Base-by-base conservation (phyloP, 1,284 basidiomycete species). In the Pisolithus thermaeus region DNA sequence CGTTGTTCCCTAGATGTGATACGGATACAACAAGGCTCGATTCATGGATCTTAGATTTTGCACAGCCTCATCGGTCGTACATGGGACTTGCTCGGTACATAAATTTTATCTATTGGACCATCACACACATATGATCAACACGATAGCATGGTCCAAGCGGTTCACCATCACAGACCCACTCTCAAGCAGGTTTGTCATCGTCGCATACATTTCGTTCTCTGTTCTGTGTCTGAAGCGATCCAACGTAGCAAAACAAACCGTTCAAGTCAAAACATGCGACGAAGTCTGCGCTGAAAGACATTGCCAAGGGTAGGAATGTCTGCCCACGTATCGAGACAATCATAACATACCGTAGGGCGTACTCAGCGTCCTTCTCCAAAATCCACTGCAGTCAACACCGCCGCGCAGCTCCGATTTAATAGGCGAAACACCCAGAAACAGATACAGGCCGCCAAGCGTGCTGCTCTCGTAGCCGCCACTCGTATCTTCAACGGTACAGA, bases 231-330 rank as follows among this genome's bases (percentile, higher is more conserved):
- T 7, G 25, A 32, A 54, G 51, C 30, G 22, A 41, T n/a, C 2
- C 36, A 18, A n/a, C 16, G 11, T 49, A 93, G 90, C 74, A 81
- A 74, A 96, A 97, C 70, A 97, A 97, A 67, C 58, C 79, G 1
- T 96, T 90, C 78, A 95, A 95, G 67, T 91, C 89, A 1, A 88
- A 84, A 64, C 92, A 97, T 75, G 80, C 92, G 0, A 81, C 89
- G 4, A 95, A 96, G 69, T 83, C 83, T 7, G 78, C 86, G 0
- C 64, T 92, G 43, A 92, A 90, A 66, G 86, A 90, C 41, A 79
- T 80, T 39, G 83, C 90, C 14, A 95, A 94, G 74, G 92, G 92
- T 85, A 36, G 43, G 69, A 22, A 35, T 14, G 3, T 44, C 46
- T 23, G 47, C 50, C 22, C 43, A 43, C 14, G 16, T 27, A 35